Base-by-base conservation (phyloP, 73 alveolate species). In the Blepharisma stoltei region DNA sequence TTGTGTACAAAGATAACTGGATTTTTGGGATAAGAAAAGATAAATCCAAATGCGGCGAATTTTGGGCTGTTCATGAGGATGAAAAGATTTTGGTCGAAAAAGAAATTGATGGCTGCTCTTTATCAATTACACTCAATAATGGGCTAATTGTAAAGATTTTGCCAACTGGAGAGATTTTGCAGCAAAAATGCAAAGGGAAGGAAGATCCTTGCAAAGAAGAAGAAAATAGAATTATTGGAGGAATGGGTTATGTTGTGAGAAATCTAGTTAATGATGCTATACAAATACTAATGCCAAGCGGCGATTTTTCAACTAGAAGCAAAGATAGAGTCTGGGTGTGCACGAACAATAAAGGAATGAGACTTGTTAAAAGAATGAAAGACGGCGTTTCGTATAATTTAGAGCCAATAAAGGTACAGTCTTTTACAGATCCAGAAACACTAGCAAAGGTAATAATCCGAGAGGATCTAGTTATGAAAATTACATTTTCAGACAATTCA, bases 11-110 rank as follows among this genome's bases (percentile, higher is more conserved):
- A 43, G 79, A 69, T 25, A 44, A 44, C 25, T 38, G 67, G 79
- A 18, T 18, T 43, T 69, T 69, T 53, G 79, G 79, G 3, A n/a
- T 69, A 8, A 69, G 65, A 43, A 69, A 69, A 1, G 3, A 23
- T 69, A 43, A 43, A 18, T 7, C 25, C 2, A 46, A n/a, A 73
- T 32, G 41, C 3, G 41, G 41, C 41, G 93, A 88, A 79, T 93
- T 93, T 82, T 93, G 97, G 97, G 69, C 92, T 6, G 81, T 83
- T 67, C 90, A 90, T 70, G 90, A 87, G 50, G 90, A 90, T 77
- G 96, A 88, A 47, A 67, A 85, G 46, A 84, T 69, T 38, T 18
- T 44, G n/a, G 79, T 53, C 14, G 79, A 69, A 44, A 46, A 18
- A 43, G 60, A 44, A 23, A 43, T 53, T 18, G 25, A 49, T 6